Evolutionary conservation across 2,329 filamentous ascomycete genomes (phyloP).

Genomic region (Sporothrix brasiliensis): DNA sequence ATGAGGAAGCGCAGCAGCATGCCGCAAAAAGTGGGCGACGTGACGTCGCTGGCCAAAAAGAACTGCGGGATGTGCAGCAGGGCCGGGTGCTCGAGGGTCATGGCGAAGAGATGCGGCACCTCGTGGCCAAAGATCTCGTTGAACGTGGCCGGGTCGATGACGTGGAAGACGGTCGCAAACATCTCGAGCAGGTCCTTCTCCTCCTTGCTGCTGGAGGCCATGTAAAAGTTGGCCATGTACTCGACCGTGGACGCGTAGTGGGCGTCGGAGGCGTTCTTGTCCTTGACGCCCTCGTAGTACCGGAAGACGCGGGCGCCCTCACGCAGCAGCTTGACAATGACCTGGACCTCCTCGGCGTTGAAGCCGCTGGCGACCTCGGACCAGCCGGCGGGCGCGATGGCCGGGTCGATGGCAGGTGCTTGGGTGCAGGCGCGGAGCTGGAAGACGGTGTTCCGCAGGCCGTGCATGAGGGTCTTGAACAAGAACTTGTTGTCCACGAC

Average conservation of each 20-base stretch:
- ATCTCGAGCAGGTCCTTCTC: constrained; percentile 97
- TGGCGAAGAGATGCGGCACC: constrained; percentile 93
- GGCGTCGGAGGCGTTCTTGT: constrained; percentile 71
- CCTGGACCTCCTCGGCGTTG: constrained; percentile 93
- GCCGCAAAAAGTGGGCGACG: constrained; percentile 93
- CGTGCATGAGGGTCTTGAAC: constrained; percentile 94
- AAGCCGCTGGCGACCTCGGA: constrained; percentile 94
- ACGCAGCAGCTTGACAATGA: constrained; percentile 95
- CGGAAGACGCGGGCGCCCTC: constrained; percentile 95
- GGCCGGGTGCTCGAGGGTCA: constrained; percentile 96
- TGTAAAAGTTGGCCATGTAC: constrained; percentile 92
- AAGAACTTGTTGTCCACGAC: constrained; percentile 97
- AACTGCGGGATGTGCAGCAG: constrained; percentile 96
- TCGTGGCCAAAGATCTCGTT: constrained; percentile 98
- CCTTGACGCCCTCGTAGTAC: constrained; percentile 77
- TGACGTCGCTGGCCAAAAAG: constrained; percentile 97
- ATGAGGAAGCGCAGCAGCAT: constrained; percentile 98
- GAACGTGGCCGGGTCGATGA: constrained; percentile 96
- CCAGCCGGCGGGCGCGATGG: constrained; percentile 86
- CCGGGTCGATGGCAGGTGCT: constrained; percentile 68
- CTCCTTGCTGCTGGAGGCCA: constrained; percentile 90
- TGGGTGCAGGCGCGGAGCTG: constrained; percentile 90
- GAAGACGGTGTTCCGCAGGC: constrained; percentile 94
- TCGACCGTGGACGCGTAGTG: constrained; percentile 82
- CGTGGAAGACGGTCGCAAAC: constrained; percentile 97